Percentiles rank a stretch among this genome's conserved stretches.
Conservation (phyloP, 1,284 basidiomycete genomes). For the Cutaneotrichosporon cavernicola region DNA sequence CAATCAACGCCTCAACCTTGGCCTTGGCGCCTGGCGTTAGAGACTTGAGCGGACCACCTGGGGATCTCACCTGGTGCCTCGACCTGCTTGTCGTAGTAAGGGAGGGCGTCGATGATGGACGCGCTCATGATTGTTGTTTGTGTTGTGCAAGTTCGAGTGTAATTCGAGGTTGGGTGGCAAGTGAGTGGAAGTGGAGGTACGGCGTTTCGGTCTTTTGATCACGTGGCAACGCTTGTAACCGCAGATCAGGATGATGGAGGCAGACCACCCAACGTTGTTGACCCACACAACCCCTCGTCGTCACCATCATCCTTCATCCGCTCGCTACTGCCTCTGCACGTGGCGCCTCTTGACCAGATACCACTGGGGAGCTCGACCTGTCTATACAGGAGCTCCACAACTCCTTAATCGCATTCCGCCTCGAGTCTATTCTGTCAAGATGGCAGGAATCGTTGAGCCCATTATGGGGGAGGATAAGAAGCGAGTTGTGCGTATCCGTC, state of each 20-base stretch:
- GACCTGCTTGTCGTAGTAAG: constrained; percentile 92
- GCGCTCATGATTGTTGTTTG: constrained; percentile 32
- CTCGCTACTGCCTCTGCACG: background rate
- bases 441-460: constrained; percentile 58
- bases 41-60: background rate
- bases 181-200: background rate
- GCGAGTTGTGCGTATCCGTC: constrained; percentile 67
- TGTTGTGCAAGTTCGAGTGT: background rate
- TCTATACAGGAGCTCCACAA: background rate
- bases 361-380: background rate
- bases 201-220: constrained; percentile 6
- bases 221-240: background rate
- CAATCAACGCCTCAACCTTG: constrained; percentile 46
- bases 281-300: background rate
- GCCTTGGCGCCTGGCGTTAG: constrained; percentile 34
- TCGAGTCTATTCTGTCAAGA: constrained; percentile 1
- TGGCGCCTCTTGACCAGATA: background rate
- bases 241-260: background rate
- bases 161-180: constrained; percentile 8
- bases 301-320: background rate
- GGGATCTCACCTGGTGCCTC: constrained; percentile 64
- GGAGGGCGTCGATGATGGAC: constrained; percentile 70
- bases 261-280: background rate
- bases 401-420: background rate
- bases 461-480: constrained; percentile 78